Evolutionary conservation across 345 rosid genomes (phyloP).

Genomic region (Acer yangbiense): DNA sequence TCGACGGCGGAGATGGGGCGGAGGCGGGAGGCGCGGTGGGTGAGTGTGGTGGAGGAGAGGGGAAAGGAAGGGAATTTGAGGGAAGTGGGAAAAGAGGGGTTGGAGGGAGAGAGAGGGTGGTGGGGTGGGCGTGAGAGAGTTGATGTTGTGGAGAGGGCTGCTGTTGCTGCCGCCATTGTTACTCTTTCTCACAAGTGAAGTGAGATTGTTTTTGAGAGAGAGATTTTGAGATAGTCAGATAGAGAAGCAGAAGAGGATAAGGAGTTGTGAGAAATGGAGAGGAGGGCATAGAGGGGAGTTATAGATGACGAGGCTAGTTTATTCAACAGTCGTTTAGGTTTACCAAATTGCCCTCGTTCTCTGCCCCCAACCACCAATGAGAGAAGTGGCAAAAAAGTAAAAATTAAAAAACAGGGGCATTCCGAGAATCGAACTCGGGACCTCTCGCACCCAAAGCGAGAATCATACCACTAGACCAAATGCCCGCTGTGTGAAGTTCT

Average conservation of each 20-base stretch:
- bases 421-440: conserved; percentile 40
- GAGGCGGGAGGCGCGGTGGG: conserved; percentile 48
- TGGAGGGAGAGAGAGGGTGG: conserved; percentile 18
- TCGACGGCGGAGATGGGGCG: conserved; percentile 62
- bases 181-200: not conserved
- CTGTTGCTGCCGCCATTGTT: conserved; percentile 28
- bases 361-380: too few relatives aligned
- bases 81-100: conserved; percentile 26
- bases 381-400: not conserved
- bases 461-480: conserved; percentile 90
- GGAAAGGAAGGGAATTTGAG: conserved; percentile 47
- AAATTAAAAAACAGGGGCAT: not conserved
- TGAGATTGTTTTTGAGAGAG: not conserved
- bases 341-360: conserved; percentile 17
- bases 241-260: conserved; percentile 11
- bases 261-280: conserved; percentile 9
- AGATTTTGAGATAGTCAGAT: not conserved
- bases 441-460: conserved; percentile 89
- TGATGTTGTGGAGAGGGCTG: conserved; percentile 39
- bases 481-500: conserved; percentile 31
- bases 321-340: not conserved
- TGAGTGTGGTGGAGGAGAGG: conserved; percentile 18
- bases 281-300: not conserved
- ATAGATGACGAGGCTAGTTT: not conserved
- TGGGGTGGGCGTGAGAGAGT: conserved; percentile 31